A percentile compares a stretch with the other conserved stretches of the same genome.
phyloP scores from a whole-genome alignment of 495 filamentous ascomycete genomes.

The Evansstolkia leycettana region DNA sequence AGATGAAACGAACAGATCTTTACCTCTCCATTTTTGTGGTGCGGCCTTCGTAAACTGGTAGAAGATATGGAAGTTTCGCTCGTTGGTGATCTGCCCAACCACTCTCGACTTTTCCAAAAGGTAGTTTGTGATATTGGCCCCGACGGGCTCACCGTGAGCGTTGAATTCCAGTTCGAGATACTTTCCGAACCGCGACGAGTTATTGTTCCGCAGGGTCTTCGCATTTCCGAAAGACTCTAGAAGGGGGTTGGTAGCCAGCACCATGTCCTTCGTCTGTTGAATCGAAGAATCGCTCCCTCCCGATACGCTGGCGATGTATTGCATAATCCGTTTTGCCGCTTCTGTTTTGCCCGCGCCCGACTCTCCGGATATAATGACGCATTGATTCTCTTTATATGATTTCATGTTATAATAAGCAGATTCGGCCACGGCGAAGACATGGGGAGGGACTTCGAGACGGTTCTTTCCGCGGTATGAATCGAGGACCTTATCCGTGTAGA shows the following conservation, averaged over 20 bases:
- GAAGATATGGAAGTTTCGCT: conserved; percentile 99
- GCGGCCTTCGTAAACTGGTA: conserved; percentile 98
- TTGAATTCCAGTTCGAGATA: conserved; percentile 98
- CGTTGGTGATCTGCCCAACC: conserved; percentile 87
- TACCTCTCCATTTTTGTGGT: conserved; percentile 67
- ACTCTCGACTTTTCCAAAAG: conserved; percentile 91
- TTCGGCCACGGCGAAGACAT: conserved; percentile 97
- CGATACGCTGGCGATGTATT: conserved; percentile 96
- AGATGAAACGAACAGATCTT: neutral
- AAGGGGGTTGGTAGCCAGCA: conserved; percentile 92
- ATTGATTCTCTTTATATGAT: conserved; percentile 97
- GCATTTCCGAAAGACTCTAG: conserved; percentile 98
- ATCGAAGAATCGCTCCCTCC: conserved; percentile 84
- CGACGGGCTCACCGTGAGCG: conserved; percentile 79
- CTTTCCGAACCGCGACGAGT: conserved; percentile 96
- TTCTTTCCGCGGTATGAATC: conserved; percentile 93
- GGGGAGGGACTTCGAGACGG: conserved; percentile 85
- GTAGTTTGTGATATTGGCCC: conserved; percentile 97
- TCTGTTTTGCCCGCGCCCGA: conserved; percentile 99
- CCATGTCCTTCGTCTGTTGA: conserved; percentile 97
- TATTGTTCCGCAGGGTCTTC: conserved; percentile 96
- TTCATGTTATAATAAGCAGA: conserved; percentile 99
- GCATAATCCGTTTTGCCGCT: conserved; percentile 97
- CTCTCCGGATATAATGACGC: conserved; percentile 98
- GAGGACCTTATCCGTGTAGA: conserved; percentile 90